Evolutionary conservation across 176 grass and related monocot species (phyloP).

Genomic region (Sorghum bicolor): DNA sequence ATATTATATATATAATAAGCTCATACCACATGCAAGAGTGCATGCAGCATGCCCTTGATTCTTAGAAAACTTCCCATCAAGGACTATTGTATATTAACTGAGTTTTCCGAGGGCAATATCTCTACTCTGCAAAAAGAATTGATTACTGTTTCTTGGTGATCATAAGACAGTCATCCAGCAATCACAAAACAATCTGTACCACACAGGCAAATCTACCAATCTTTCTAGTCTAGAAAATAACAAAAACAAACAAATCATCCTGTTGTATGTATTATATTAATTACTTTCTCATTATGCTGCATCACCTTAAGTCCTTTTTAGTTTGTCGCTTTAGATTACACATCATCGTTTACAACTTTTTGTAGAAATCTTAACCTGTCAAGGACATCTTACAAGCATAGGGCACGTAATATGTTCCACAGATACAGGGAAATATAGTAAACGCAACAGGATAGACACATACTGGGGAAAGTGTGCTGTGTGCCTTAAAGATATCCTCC

Average conservation of each 20-base stretch:
- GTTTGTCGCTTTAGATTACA: not conserved
- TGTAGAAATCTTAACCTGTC: not conserved
- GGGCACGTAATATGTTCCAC: not conserved
- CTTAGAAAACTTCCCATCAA: not conserved
- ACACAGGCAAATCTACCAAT: not conserved
- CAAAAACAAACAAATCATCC: not conserved
- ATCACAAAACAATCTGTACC: not conserved
- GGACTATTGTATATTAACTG: not conserved
- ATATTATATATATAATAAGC: not conserved
- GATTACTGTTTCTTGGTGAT: not conserved
- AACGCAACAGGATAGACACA: not conserved
- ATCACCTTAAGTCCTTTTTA: not conserved
- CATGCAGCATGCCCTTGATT: not conserved
- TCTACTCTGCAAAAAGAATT: not conserved
- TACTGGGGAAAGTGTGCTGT: constrained; percentile 60
- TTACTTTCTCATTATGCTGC: not conserved
- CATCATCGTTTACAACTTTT: not conserved
- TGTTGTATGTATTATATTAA: not conserved
- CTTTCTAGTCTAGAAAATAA: not conserved
- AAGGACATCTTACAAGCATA: not conserved
- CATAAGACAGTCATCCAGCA: not conserved
- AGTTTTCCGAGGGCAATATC: not conserved
- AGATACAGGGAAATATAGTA: not conserved
- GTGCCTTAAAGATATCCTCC: constrained; percentile 75
- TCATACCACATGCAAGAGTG: not conserved